Evolutionary conservation across 176 grass and related monocot species (phyloP).

Genomic region (Bromus sterilis): DNA sequence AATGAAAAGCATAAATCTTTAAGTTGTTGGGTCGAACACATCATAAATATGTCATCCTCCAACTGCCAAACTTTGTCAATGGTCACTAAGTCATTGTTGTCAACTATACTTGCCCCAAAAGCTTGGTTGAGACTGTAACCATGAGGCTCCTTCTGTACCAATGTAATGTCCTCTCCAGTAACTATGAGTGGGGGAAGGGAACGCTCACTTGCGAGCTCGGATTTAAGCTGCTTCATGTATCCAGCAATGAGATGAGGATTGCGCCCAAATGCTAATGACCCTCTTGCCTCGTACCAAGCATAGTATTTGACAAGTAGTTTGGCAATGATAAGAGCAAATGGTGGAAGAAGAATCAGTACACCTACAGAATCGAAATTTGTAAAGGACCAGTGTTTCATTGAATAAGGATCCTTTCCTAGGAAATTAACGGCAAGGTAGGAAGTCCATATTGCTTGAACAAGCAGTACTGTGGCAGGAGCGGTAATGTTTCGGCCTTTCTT

Average conservation of each 20-base stretch:
- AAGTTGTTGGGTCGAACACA: accelerated
- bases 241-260: too few relatives aligned
- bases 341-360: too few relatives aligned
- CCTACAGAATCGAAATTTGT: too few relatives aligned
- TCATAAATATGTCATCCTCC: background rate
- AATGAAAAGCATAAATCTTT: background rate
- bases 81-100: background rate
- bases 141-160: background rate
- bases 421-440: background rate
- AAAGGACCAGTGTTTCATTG: too few relatives aligned
- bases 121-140: background rate
- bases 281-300: too few relatives aligned
- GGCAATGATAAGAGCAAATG: too few relatives aligned
- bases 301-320: too few relatives aligned
- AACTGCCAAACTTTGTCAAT: background rate
- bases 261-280: background rate
- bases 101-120: background rate
- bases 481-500: background rate
- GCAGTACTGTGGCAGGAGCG: background rate
- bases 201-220: background rate
- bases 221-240: too few relatives aligned
- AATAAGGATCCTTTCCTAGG: background rate
- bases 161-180: background rate
- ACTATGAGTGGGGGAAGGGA: background rate
- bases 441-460: background rate